Evolutionary conservation across 1,284 basidiomycete species (phyloP), one percentile per base, ranked within the genome.

Genomic region (Trametes versicolor): DNA sequence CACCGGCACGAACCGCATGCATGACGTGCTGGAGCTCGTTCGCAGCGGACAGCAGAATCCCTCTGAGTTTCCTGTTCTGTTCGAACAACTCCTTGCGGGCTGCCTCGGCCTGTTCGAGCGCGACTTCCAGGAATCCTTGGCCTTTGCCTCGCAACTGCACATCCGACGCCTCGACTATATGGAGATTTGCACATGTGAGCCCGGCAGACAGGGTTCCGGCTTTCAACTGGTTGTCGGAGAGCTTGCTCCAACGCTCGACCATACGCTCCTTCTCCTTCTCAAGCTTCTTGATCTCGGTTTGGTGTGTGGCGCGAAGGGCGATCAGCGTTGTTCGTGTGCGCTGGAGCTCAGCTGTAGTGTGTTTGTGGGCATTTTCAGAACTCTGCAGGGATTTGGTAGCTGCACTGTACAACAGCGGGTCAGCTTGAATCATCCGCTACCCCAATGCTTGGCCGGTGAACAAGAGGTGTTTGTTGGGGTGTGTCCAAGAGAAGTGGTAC

Each of bases 251-350:
- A 67, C 89, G 89, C 45, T 93, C 92, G n/a, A 87, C 72, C 70
- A 93, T 88, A 32, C 89, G 86, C 71, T 96, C 94, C 34, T 92
- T 78, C 60, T 96, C 94, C 69, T 90, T 89, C 72, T 97, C 94
- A 69, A 85, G 85, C 78, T 90, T 93, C 83, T 92, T 95, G 34
- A 93, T 76, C 72, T 96, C 95, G 41, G 87, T 84, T 72, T 89
- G 82, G 68, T 93, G 85, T 0, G 88, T 85, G 41, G 86, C 81
- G 27, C 93, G 87, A 9, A 93, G 78, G 21, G 85, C 85, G 70
- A 91, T 90, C 7, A 93, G 73, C 0, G 86, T 76, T 0, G 85
- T 83, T 48, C 88, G 85, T 19, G 87, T 87, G 21, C 90, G 87
- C 70, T 91, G 89, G 1, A 93, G 83, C 69, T 94, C 91, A 1